Percentiles rank a stretch among this genome's conserved stretches.
These are phyloP conservation scores for Cavenderia fasciculata DNA, from an alignment of 78 protist genomes.

Conservation along the genomic window DNA sequence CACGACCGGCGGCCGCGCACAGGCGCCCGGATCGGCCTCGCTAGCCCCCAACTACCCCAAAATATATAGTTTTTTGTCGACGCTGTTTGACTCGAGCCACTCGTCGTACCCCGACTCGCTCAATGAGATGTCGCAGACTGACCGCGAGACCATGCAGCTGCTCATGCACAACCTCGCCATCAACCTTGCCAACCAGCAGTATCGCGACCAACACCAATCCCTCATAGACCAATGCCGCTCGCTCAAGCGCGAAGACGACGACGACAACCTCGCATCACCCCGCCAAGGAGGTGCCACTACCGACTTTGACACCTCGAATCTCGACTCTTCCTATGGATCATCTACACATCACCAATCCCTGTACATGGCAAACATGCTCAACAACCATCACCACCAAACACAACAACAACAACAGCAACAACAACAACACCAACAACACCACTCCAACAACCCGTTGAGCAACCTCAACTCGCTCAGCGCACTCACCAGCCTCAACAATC, in stretches of 20 bases:
- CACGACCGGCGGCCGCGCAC: constrained; percentile 9
- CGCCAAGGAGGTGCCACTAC: not conserved
- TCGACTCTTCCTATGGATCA: constrained; percentile 12
- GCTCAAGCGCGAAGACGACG: constrained; percentile 33
- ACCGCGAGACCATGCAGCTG: constrained; percentile 74
- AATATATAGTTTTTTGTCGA: constrained; percentile 51
- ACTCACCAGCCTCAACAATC: too few relatives aligned
- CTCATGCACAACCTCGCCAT: constrained; percentile 78
- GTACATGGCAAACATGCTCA: not conserved
- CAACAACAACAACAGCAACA: not conserved
- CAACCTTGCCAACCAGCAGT: constrained; percentile 68
- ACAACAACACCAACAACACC: constrained; percentile 2
- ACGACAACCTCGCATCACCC: constrained; percentile 1
- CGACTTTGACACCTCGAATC: not conserved
- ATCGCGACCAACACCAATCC: constrained; percentile 42
- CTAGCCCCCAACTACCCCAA: constrained; percentile 28
- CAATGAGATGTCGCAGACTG: constrained; percentile 24
- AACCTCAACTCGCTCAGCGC: too few relatives aligned
- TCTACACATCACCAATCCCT: not conserved
- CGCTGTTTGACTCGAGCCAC: constrained; percentile 47
- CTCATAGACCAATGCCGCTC: constrained; percentile 38
- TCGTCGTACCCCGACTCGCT: constrained; percentile 19
- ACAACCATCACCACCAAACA: not conserved
- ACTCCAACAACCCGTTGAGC: too few relatives aligned
- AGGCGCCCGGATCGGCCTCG: not conserved